Percentiles rank a stretch among this genome's conserved stretches.
phyloP scores from a whole-genome alignment of 202 grass and related monocot genomes.

The Brachypodium distachyon region DNA sequence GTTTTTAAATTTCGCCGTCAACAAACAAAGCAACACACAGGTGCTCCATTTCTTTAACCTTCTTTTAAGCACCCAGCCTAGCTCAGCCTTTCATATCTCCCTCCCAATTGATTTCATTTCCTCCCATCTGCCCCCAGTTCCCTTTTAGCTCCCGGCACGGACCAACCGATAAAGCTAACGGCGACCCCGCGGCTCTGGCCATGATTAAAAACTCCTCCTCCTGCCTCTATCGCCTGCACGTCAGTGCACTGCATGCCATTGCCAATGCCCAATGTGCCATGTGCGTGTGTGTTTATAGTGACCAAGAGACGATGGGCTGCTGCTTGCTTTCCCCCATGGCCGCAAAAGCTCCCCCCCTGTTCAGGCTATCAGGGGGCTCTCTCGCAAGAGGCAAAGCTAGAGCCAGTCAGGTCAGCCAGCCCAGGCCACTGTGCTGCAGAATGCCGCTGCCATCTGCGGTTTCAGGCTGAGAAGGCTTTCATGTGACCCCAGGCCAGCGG shows the following conservation, averaged over 20 bases:
- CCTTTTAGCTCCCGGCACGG: background rate
- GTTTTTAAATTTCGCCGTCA: conserved; percentile 1
- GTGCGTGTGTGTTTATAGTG: background rate
- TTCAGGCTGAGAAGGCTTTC: background rate
- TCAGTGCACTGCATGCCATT: background rate
- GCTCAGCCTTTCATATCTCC: too few species aligned
- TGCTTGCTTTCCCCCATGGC: background rate
- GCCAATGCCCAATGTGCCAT: background rate
- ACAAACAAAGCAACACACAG: background rate
- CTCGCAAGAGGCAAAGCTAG: background rate
- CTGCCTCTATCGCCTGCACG: background rate
- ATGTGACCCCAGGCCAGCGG: background rate
- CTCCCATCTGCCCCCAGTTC: conserved; percentile 4
- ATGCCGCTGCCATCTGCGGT: background rate
- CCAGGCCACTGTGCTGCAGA: background rate
- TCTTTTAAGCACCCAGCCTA: too few species aligned
- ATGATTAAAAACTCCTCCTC: conserved; percentile 17
- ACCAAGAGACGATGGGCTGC: background rate
- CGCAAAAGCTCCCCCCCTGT: conserved; percentile 4
- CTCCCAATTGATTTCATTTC: conserved; percentile 36
- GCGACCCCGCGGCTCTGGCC: background rate
- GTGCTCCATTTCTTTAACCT: background rate
- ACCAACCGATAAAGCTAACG: conserved; percentile 4
- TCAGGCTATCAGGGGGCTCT: background rate
- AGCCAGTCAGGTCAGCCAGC: background rate